A percentile compares a stretch with the other conserved stretches of the same genome.
phyloP scores from a whole-genome alignment of 176 grass and related monocot genomes.

The Cenchrus americanus region DNA sequence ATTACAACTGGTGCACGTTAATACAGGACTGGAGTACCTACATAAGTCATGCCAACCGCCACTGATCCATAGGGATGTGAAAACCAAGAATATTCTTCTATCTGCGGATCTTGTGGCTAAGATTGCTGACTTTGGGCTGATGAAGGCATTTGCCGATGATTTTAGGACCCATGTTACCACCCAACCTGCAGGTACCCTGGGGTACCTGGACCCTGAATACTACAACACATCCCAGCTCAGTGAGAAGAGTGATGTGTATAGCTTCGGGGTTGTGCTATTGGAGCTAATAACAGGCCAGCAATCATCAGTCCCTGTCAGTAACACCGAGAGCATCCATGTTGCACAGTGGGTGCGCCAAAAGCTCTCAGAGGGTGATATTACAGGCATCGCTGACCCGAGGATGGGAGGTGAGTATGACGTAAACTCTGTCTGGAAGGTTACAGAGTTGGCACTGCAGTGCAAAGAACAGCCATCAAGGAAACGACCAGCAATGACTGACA shows the following conservation, averaged over 20 bases:
- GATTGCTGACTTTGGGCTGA: conserved; percentile 63
- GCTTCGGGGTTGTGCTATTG: conserved; percentile 50
- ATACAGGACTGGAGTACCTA: conserved; percentile 37
- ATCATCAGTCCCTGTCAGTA: not conserved
- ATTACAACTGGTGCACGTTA: not conserved
- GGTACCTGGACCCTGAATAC: conserved; percentile 70
- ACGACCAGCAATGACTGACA: conserved; percentile 38
- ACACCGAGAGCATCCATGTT: conserved; percentile 45
- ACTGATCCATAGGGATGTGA: conserved; percentile 65
- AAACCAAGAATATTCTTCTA: conserved; percentile 58
- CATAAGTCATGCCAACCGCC: conserved; percentile 49
- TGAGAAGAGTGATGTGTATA: conserved; percentile 54
- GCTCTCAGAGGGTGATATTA: conserved; percentile 42
- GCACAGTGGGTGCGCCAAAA: conserved; percentile 38
- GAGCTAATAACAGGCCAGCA: conserved; percentile 38
- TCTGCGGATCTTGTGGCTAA: conserved; percentile 43
- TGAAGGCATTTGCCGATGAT: conserved; percentile 36
- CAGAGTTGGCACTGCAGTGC: conserved; percentile 43
- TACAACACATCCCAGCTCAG: conserved; percentile 47
- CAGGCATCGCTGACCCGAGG: conserved; percentile 27
- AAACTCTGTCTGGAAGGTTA: conserved; percentile 46
- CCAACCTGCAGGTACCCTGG: conserved; percentile 44
- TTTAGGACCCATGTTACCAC: conserved; percentile 48
- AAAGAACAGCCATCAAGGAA: conserved; percentile 40
- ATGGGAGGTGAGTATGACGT: conserved; percentile 33